phyloP scores from a whole-genome alignment of 805 yeast genomes.

The Kluyveromyces aestuarii region DNA sequence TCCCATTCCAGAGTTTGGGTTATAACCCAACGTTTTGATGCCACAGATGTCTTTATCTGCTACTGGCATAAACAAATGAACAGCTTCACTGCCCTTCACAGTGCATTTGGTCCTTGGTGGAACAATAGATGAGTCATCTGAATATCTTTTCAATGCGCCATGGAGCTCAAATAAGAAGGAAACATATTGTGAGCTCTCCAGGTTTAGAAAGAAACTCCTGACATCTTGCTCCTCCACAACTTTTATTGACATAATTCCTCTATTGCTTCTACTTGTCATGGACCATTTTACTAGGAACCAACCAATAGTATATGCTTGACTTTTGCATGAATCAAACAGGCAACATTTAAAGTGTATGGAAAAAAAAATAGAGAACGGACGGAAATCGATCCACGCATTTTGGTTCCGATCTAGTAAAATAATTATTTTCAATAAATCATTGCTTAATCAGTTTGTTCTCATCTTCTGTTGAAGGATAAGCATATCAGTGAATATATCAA shows the following conservation, averaged over 20 bases:
- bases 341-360: no score
- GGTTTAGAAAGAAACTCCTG: slow-evolving; percentile 6
- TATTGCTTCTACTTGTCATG: not conserved
- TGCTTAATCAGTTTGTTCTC: no score
- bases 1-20: slow-evolving; percentile 45
- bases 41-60: slow-evolving; percentile 45
- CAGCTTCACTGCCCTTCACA: slow-evolving; percentile 30
- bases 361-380: no score
- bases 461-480: no score
- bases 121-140: slow-evolving; percentile 35
- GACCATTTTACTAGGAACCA: no score
- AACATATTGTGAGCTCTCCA: slow-evolving; percentile 3
- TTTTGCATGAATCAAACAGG: no score
- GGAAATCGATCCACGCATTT: no score
- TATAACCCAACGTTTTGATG: slow-evolving; percentile 41
- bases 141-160: slow-evolving; percentile 33
- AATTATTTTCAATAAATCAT: no score
- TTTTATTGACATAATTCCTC: not conserved
- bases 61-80: slow-evolving; percentile 62
- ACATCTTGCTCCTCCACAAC: slow-evolving; percentile 10
- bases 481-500: no score
- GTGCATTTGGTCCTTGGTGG: slow-evolving; percentile 46
- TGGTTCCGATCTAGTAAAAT: no score
- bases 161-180: slow-evolving; percentile 8
- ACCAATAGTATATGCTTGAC: no score